Base-by-base conservation (phyloP, 805 yeast species). In the Pichia nanzhaoensis region DNA sequence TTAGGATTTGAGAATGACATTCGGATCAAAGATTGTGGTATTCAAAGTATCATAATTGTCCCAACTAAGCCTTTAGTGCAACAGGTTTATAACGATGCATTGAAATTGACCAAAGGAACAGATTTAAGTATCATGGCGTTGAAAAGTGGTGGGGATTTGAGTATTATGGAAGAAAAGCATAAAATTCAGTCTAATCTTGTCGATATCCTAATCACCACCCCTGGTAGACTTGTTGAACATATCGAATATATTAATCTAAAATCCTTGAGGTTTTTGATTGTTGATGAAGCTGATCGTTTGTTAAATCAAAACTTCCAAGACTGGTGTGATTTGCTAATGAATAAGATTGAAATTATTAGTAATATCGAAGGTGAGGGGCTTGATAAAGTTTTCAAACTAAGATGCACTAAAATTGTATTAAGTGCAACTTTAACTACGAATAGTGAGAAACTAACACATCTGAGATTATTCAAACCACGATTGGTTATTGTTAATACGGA, bases 351-450 rank as follows among this genome's bases (percentile, higher is more conserved):
- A 17, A 46, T 56, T 4, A 69, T 65, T 41, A 64, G 73, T 44
- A 61, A 46, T 19, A 13, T 35, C 2, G 49, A 44, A 31, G 39
- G 37, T 5, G 21, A 39, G 8, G 58, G 57, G 37, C 55, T 67
- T 2, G 61, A 68, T 18, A 52, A 60, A 28, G 46, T 41, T 17
- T 75, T 74, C 67, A 50, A 50, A 10, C 44, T 67, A 33, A 62
- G 61, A 40, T 63, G 80, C 64, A 58, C 82, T 67, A 66, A 90
- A 54, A 71, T 91, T 61, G 73, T 93, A 3, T 88, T 93, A 58
- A 82, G 95, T 41, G 99, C 99, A 7, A 93, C 99, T 0, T 73
- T 93, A 43, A 88, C 97, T 3, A 82, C 96, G 2, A 95, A 90
- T 60, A 86, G 97, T 0, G 95, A 93, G 24, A 87, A 85, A 58